Evolutionary conservation across 1,139 yeast species (phyloP), one percentile per base, ranked within the genome.

Genomic region (Geotrichum carabidarum): DNA sequence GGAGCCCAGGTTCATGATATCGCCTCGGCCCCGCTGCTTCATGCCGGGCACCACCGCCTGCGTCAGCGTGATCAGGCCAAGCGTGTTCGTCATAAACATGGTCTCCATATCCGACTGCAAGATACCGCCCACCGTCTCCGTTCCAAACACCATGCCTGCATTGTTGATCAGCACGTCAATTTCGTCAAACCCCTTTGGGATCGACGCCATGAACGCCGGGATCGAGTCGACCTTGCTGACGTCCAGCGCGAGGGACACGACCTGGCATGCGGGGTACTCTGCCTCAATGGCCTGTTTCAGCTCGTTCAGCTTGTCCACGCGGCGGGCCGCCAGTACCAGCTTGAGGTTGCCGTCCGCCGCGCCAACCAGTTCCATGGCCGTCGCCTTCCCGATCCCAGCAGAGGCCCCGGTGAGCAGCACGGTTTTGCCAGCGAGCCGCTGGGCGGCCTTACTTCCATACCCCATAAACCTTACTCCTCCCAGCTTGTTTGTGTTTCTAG

Each of bases 91-190:
- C 61, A 79, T 76, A 65, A 83, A 77, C 84, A 85, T 84, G 38
- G 78, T 79, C 50, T 77, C 75, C 49, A 86, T 74, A 61, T 86
- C 93, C 1, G 71, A 70, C 30, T 73, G 72, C 1, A 69, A 65
- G 54, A 86, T 77, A 1, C 72, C 73, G n/a, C 93, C 94, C 32
- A 86, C 86, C 44, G 71, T 67, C 35, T 80, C 90, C 46, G 72
- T 72, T 27, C 95, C 95, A 49, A 81, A 73, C 1, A 93, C 95
- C 70, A 84, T 79, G 40, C 95, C 95, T 7, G 95, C 94, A 67
- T 87, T 88, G 74, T 88, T 88, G 58, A 88, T 73, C 56, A 88
- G 75, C 41, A 88, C 79, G 57, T 74, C 76, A 43, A 73, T 65
- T 32, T 68, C 58, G 17, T 65, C 53, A 65, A 70, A 73, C 43